Conservation (phyloP, 352 stramenopile species). For the Phytophthora pseudosyringae region DNA sequence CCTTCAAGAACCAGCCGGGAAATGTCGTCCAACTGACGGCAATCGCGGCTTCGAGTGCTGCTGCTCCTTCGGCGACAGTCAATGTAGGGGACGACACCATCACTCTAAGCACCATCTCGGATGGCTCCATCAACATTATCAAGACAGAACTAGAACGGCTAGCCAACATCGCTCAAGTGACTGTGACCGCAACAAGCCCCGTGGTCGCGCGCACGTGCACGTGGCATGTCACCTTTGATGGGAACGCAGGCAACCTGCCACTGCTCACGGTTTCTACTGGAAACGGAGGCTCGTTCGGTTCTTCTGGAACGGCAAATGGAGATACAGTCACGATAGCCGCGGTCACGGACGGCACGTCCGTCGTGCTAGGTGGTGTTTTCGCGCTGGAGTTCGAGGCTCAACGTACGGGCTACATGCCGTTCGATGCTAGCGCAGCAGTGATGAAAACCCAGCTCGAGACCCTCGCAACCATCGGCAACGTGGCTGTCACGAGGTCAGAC, state of each 20-base stretch:
- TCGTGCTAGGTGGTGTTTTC: slow-evolving; percentile 78
- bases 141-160: slow-evolving; percentile 95
- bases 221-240: slow-evolving; percentile 95
- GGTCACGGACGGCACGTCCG: slow-evolving; percentile 59
- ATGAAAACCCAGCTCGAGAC: slow-evolving; percentile 91
- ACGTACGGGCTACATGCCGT: slow-evolving; percentile 91
- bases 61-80: slow-evolving; percentile 42
- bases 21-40: slow-evolving; percentile 85
- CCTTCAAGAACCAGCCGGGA: slow-evolving; percentile 88
- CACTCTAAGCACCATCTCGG: slow-evolving; percentile 66
- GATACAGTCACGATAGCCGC: slow-evolving; percentile 60
- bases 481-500: slow-evolving; percentile 86
- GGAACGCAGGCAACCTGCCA: slow-evolving; percentile 88
- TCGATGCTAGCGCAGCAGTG: slow-evolving; percentile 87
- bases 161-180: slow-evolving; percentile 90
- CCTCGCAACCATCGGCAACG: slow-evolving; percentile 89
- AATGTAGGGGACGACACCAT: slow-evolving; percentile 87
- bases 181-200: slow-evolving; percentile 62
- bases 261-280: slow-evolving; percentile 62
- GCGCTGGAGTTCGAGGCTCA: slow-evolving; percentile 89
- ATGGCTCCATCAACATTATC: slow-evolving; percentile 93
- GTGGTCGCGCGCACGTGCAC: slow-evolving; percentile 79
- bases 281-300: slow-evolving; percentile 43
- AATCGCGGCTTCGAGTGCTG: slow-evolving; percentile 48
- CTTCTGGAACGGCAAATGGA: slow-evolving; percentile 31